Conservation (phyloP, 78 protist genomes). For the Isochrysis galbana region DNA sequence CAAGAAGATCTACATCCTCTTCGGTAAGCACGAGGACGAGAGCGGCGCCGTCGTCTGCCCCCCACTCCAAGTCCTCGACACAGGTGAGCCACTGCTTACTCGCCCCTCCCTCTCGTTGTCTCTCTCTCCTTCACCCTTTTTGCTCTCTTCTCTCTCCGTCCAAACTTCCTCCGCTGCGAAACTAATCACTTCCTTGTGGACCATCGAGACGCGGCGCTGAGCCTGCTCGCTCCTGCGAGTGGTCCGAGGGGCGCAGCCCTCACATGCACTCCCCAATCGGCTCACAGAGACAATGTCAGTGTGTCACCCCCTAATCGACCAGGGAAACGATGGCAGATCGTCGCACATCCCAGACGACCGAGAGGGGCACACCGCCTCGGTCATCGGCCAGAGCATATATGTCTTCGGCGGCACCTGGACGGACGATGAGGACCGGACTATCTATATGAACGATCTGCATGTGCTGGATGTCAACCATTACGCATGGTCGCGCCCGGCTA, state of each 20-base stretch:
- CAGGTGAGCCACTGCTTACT: too few species aligned
- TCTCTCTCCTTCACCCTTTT: too few species aligned
- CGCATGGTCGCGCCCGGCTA: background rate
- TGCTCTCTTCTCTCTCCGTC: too few species aligned
- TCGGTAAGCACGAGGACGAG: background rate
- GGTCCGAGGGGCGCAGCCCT: too few species aligned
- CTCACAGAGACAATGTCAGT: background rate
- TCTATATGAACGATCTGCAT: background rate
- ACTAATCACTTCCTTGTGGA: too few species aligned
- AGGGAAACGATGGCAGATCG: background rate
- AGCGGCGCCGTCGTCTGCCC: background rate
- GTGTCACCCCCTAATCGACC: background rate
- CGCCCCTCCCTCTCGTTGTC: too few species aligned
- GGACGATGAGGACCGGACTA: background rate
- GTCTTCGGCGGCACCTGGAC: conserved; percentile 21
- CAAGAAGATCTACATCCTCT: background rate
- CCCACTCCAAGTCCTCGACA: background rate
- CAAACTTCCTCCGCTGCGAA: too few species aligned
- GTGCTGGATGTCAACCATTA: background rate
- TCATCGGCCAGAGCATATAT: background rate
- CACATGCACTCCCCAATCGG: too few species aligned
- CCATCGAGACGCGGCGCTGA: too few species aligned
- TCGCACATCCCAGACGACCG: background rate
- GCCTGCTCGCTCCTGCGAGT: too few species aligned
- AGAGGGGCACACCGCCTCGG: background rate